Percentiles rank a stretch among this genome's conserved stretches.
Conservation (phyloP, 2,329 filamentous ascomycete species). For the Pseudopyricularia cyperi region DNA sequence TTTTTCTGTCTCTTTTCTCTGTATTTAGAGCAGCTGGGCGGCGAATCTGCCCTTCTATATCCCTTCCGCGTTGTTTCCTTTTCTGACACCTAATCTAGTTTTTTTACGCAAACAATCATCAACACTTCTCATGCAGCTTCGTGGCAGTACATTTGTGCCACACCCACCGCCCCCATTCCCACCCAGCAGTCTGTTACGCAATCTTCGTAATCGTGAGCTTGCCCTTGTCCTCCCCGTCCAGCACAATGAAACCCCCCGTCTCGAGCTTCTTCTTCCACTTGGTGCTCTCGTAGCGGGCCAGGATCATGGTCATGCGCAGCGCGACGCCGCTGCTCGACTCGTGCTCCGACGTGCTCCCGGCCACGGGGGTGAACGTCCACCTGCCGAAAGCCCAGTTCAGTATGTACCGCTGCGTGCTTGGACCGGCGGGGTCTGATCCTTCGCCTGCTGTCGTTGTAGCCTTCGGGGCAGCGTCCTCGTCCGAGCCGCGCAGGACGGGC, state of each 20-base stretch:
- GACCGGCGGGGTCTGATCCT: too few relatives aligned
- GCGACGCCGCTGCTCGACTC: conserved; percentile 38
- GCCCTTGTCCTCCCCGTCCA: conserved; percentile 31
- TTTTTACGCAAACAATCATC: neutral
- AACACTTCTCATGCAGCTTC: neutral
- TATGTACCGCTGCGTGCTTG: conserved; percentile 48
- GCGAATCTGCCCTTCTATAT: neutral
- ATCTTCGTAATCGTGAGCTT: conserved; percentile 39
- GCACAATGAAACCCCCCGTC: conserved; percentile 36
- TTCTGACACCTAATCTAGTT: neutral
- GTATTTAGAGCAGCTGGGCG: neutral
- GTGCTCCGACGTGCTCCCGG: conserved; percentile 31
- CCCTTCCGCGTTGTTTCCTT: neutral
- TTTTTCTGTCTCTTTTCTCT: neutral
- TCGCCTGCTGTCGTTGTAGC: too few relatives aligned
- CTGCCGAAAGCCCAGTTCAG: conserved; percentile 97
- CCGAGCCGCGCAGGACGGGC: conserved; percentile 32
- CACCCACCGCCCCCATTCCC: too few relatives aligned
- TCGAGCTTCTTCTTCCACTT: conserved; percentile 69
- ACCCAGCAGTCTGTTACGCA: conserved; percentile 14
- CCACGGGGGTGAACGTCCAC: conserved; percentile 70
- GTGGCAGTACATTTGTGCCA: neutral
- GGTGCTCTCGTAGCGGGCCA: conserved; percentile 58
- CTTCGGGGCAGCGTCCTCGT: conserved; percentile 27
- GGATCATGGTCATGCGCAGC: conserved; percentile 62